Percentiles rank a stretch among this genome's conserved stretches.
These are phyloP conservation scores for Umbelopsis vinacea DNA, from an alignment of 192 early-diverging fungal species.

Conservation along the genomic window DNA sequence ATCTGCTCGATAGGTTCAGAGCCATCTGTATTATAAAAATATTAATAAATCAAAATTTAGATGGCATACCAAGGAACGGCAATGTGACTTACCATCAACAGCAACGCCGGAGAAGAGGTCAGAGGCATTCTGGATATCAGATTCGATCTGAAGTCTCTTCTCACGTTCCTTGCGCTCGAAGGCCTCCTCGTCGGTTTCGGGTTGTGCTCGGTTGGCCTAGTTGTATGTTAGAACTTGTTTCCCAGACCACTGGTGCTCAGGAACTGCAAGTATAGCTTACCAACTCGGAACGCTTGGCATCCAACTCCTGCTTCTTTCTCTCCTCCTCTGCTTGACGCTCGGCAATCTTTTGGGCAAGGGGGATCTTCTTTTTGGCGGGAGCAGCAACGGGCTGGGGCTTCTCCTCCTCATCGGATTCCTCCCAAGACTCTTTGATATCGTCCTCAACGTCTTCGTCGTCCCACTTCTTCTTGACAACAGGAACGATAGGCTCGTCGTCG, in stretches of 20 bases:
- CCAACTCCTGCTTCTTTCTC: conserved; percentile 45
- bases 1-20: conserved; percentile 31
- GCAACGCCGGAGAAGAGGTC: conserved; percentile 69
- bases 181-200: conserved; percentile 57
- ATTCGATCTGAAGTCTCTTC: conserved; percentile 59
- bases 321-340: conserved; percentile 61
- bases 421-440: conserved; percentile 67
- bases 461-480: conserved; percentile 57
- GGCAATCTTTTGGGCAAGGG: conserved; percentile 64
- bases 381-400: conserved; percentile 45
- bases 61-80: too few relatives aligned
- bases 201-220: conserved; percentile 40
- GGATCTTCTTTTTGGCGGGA: conserved; percentile 53
- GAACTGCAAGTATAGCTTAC: neutral
- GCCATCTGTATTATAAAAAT: neutral
- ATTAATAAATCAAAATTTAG: neutral
- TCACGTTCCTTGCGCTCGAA: conserved; percentile 58
- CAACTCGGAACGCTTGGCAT: neutral
- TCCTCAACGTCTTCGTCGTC: conserved; percentile 70
- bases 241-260: too few relatives aligned
- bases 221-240: too few relatives aligned
- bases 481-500: conserved; percentile 43
- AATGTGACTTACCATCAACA: conserved; percentile 48
- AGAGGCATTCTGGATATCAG: conserved; percentile 65
- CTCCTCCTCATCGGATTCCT: conserved; percentile 63